Evolutionary conservation across 1,284 basidiomycete species (phyloP), one percentile per base, ranked within the genome.

Genomic region (Heterobasidion annosum): DNA sequence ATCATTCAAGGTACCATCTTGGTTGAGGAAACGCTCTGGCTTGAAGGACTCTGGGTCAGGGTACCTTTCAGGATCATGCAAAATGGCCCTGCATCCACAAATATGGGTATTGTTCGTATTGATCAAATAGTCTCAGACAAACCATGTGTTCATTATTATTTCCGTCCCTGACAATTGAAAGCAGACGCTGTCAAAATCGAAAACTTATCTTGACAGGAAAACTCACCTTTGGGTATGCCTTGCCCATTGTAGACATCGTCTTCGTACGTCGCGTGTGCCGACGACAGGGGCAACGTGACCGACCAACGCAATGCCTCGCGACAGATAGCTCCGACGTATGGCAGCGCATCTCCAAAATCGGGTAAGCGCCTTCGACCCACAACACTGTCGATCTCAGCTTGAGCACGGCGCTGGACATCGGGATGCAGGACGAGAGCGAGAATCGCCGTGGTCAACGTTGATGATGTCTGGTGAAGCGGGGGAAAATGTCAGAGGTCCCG

Each of bases 231-330:
- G 18, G 65, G 62, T 10, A 67, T 61, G 49, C 58, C 54, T 43
- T 56, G 54, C 0, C 61, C 63, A 6, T 59, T 44, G 37, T 63
- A 63, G 12, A 59, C 56, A 47, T 64, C 61, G 40, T 66, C 64
- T 15, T 50, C 53, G 15, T 48, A 49, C 25, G 53, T 50, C 0
- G 50, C 34, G 43, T 62, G 63, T 3, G 54, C 34, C 15, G 50
- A 7, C n/a, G 50, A 54, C 52, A 7, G 16, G 18, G 4, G 40
- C 3, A 43, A 9, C 5, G 13, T 25, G 32, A 46, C 16, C 8
- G 54, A 51, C 64, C 63, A 66, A 10, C 67, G 58, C 34, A 64
- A 25, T 1, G 58, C 34, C 35, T 69, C 68, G 47, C 64, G 62
- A 13, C 65, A 53, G 2, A 69, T 46, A 1, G 67, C 64, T 10